Evolutionary conservation across 345 rosid species (phyloP).

Genomic region (Gossypium herbaceum): DNA sequence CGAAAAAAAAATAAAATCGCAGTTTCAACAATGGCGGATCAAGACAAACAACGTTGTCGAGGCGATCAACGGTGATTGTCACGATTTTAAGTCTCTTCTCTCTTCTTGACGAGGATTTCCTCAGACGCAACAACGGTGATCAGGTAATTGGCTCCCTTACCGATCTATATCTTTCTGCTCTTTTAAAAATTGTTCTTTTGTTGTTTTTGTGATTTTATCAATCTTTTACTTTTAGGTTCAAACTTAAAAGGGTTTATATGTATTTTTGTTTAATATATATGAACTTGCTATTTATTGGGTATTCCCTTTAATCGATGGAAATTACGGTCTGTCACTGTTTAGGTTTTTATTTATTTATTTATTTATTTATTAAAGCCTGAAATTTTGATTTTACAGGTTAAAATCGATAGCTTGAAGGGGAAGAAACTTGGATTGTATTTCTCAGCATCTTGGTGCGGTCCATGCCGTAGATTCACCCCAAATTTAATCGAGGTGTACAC

Average conservation of each 20-base stretch:
- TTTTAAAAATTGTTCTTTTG: neutral
- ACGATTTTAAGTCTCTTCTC: conserved; percentile 41
- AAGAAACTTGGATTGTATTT: conserved; percentile 77
- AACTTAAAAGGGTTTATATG: neutral
- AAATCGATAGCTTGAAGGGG: conserved; percentile 61
- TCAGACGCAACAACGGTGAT: conserved; percentile 53
- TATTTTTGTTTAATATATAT: neutral
- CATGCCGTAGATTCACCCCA: conserved; percentile 66
- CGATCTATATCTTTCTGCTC: too few species aligned
- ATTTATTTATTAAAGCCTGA: neutral
- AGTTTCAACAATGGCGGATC: conserved; percentile 15
- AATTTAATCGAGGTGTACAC: conserved; percentile 47
- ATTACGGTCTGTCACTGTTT: conserved; percentile 30
- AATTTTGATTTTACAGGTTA: conserved; percentile 39
- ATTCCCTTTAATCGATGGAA: conserved; percentile 30
- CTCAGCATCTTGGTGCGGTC: conserved; percentile 87
- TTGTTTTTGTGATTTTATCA: neutral
- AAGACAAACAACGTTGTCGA: conserved; percentile 10
- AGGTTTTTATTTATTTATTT: too few species aligned
- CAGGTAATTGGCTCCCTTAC: conserved; percentile 29
- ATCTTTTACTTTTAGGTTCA: neutral
- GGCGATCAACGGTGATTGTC: conserved; percentile 23
- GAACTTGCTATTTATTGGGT: neutral
- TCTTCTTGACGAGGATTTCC: conserved; percentile 57
- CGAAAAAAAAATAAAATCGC: neutral